Evolutionary conservation across 768 basidiomycete species (phyloP).

Genomic region (Lactarius vividus): DNA sequence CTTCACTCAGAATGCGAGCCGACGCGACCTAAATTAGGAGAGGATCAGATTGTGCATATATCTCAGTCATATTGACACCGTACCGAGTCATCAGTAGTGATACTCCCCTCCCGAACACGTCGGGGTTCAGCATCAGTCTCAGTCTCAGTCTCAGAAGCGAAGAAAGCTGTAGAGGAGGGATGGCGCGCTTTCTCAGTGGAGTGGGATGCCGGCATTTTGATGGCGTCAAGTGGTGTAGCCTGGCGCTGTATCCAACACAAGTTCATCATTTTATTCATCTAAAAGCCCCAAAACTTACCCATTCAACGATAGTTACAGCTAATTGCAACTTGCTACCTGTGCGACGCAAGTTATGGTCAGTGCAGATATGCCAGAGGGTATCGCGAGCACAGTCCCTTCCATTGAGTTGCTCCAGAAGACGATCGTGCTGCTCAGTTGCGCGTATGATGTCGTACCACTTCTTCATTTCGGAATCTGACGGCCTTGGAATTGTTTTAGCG

Average conservation of each 20-base stretch:
- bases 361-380: constrained; percentile 23
- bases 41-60: too few relatives aligned
- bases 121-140: background rate
- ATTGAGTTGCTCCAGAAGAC: constrained; percentile 5
- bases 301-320: constrained; percentile 5
- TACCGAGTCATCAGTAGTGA: too few relatives aligned
- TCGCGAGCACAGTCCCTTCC: background rate
- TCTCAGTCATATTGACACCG: too few relatives aligned
- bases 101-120: too few relatives aligned
- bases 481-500: background rate
- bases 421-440: background rate
- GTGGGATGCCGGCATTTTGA: background rate
- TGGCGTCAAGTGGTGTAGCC: background rate
- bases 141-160: too few relatives aligned
- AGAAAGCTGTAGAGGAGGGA: background rate
- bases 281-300: constrained; percentile 17
- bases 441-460: constrained; percentile 13
- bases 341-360: constrained; percentile 11
- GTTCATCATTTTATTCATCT: background rate
- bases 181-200: background rate
- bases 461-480: background rate
- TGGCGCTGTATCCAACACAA: background rate
- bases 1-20: too few relatives aligned
- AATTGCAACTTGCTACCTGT: constrained; percentile 16
- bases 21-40: too few relatives aligned